Base-by-base conservation (phyloP, 148 eudicot genomes). In the Pharnaceum exiguum region DNA sequence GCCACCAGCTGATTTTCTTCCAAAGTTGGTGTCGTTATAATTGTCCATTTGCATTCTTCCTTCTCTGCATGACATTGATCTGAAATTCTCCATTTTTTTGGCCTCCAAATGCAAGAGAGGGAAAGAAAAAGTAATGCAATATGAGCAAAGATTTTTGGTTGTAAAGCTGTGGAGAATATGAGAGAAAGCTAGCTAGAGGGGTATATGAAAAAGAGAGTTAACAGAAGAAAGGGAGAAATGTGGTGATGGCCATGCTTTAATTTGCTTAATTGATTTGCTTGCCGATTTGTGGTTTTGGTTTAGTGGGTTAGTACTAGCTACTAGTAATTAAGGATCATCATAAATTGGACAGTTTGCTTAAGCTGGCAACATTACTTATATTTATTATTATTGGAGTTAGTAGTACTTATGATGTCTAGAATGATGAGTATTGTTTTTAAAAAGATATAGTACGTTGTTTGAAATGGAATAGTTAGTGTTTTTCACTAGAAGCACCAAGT, bases 11-110 rank as follows among this genome's bases (percentile, higher is more conserved):
- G 42, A 29, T 40, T 19, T 33, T 23, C 54, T 23, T 13, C 62
- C 16, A 31, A 27, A 16, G 9, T 45, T 6, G 30, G 51, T 47
- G 25, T 55, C 23, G 25, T 12, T 38, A 45, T 33, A 48, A 66
- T 59, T 57, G 26, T 69, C 76, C 19, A 48, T 47, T 53, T 53
- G 67, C 60, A 75, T 52, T 50, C 71, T 81, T 1, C 67, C 75
- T 68, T 83, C 89, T 67, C 80, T 86, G 38, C 74, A 74, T 49
- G 97, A 90, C 63, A 79, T 74, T 57, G 97, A 90, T 86, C 97
- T 89, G 35, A 61, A 86, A 9, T 79, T 75, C 71, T 83, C 84
- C 89, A 81, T 79, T 43, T 45, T 21, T 46, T 16, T 23, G 10
- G 22, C 10, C 9, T 35, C 3, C 8, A 4, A 8, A 12, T 25